Conservation (phyloP, 1,284 basidiomycete genomes). For the Ustilago nuda region DNA sequence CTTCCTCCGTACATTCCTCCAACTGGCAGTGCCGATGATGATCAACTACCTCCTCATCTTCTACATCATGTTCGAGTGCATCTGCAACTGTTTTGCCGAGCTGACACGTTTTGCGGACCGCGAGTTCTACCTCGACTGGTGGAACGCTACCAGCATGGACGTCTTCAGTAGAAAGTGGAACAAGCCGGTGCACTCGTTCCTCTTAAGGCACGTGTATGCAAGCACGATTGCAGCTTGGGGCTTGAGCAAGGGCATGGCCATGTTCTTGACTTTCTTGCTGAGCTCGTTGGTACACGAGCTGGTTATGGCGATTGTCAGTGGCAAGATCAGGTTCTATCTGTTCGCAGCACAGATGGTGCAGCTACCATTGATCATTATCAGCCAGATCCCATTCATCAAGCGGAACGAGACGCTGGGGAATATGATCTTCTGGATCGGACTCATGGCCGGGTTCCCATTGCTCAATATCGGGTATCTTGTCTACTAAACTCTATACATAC, state of each 20-base stretch:
- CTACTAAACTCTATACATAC: slow-evolving; percentile 26
- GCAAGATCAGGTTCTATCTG: slow-evolving; percentile 68
- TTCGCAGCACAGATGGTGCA: slow-evolving; percentile 79
- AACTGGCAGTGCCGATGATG: slow-evolving; percentile 94
- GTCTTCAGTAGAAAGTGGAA: slow-evolving; percentile 76
- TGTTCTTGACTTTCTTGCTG: slow-evolving; percentile 86
- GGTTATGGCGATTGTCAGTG: slow-evolving; percentile 81
- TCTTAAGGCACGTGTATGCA: slow-evolving; percentile 90
- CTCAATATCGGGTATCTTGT: slow-evolving; percentile 81
- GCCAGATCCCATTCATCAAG: slow-evolving; percentile 72
- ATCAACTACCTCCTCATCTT: slow-evolving; percentile 71
- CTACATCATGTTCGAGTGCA: slow-evolving; percentile 75
- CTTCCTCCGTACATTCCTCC: slow-evolving; percentile 74
- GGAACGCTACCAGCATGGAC: slow-evolving; percentile 97
- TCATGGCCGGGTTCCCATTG: slow-evolving; percentile 85
- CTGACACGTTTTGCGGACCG: slow-evolving; percentile 86
- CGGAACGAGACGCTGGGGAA: slow-evolving; percentile 63
- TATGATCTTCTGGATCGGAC: slow-evolving; percentile 90
- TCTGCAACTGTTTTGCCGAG: slow-evolving; percentile 90
- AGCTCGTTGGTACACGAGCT: slow-evolving; percentile 81
- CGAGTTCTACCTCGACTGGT: slow-evolving; percentile 97
- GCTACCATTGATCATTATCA: slow-evolving; percentile 87
- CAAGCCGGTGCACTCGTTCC: slow-evolving; percentile 82
- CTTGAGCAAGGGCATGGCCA: slow-evolving; percentile 81
- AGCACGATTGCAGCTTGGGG: slow-evolving; percentile 83